These are phyloP conservation scores for Schrenkiella parvula DNA, from an alignment of 345 rosid genomes.

Conservation along the genomic window DNA sequence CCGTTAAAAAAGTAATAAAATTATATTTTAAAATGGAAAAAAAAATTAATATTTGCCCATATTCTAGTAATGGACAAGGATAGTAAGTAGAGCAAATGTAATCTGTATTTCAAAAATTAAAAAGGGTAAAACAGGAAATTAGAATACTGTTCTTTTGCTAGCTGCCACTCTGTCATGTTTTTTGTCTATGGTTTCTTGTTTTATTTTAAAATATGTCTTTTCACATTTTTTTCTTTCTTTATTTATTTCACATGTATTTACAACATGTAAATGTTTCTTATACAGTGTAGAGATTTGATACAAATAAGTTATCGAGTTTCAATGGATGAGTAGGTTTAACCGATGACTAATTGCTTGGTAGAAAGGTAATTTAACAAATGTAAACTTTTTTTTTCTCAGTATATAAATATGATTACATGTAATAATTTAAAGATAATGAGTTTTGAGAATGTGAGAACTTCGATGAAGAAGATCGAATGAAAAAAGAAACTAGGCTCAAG, in stretches of 20 bases:
- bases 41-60: constrained; percentile 17
- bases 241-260: not conserved
- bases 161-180: constrained; percentile 31
- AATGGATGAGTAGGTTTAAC: too few species aligned
- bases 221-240: not conserved
- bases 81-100: constrained; percentile 26
- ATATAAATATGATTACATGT: not conserved
- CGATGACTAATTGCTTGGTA: constrained; percentile 7
- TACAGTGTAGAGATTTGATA: not conserved
- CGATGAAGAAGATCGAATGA: constrained; percentile 27
- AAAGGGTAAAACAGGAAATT: constrained; percentile 28
- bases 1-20: constrained; percentile 37
- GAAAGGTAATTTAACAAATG: constrained; percentile 43
- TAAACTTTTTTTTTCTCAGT: not conserved
- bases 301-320: not conserved
- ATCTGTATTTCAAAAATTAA: not conserved
- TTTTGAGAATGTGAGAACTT: constrained; percentile 51
- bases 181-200: constrained; percentile 21
- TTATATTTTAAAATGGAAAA: not conserved
- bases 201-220: not conserved
- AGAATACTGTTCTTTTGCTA: constrained; percentile 29
- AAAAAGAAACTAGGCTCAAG: not conserved
- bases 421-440: not conserved
- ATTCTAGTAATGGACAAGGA: constrained; percentile 23
- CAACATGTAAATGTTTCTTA: not conserved